Evolutionary conservation across 1,284 basidiomycete species (phyloP), one percentile per base, ranked within the genome.

Genomic region (Coriolopsis trogii): DNA sequence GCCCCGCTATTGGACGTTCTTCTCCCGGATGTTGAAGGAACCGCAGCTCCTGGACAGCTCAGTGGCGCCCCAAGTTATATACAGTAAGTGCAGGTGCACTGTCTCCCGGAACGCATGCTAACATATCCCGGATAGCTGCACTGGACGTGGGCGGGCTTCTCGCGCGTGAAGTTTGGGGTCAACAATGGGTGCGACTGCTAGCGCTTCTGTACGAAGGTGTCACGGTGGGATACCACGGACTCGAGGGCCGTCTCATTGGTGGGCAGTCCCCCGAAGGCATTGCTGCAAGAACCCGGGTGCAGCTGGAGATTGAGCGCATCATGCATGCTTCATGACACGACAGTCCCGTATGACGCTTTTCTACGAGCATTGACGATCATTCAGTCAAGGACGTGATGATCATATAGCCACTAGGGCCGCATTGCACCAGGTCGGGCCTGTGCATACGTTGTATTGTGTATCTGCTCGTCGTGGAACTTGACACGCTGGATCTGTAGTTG

Each of bases 101-200:
- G n/a, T n/a, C n/a, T n/a, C n/a, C n/a, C n/a, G n/a, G n/a, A n/a
- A n/a, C n/a, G n/a, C n/a, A n/a, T n/a, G n/a, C n/a, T n/a, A 41
- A 15, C 16, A 18, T 12, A 15, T 26, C 3, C 21, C 6, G 13
- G 13, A 42, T 64, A 82, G 87, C 81, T 49, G 89, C 84, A 29
- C 70, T 95, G 16, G 89, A 94, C 50, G 86, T 91, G 16, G 75
- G 84, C 45, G 91, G 90, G 0, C 65, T 74, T 21, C 73, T 82
- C 28, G 84, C 87, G 7, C 71, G 76, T 48, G 67, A 73, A 23
- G 70, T 87, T 5, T 95, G 85, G 79, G 91, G 93, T 2, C 71
- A 73, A 37, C 94, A 96, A 70, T 89, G 90, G 76, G 70, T 81
- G 49, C 95, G 95, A 67, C 67, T 94, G 40, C 75, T 93, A 31